Evolutionary conservation across 2,329 filamentous ascomycete species (phyloP).

Genomic region (Exophiala sp.): DNA sequence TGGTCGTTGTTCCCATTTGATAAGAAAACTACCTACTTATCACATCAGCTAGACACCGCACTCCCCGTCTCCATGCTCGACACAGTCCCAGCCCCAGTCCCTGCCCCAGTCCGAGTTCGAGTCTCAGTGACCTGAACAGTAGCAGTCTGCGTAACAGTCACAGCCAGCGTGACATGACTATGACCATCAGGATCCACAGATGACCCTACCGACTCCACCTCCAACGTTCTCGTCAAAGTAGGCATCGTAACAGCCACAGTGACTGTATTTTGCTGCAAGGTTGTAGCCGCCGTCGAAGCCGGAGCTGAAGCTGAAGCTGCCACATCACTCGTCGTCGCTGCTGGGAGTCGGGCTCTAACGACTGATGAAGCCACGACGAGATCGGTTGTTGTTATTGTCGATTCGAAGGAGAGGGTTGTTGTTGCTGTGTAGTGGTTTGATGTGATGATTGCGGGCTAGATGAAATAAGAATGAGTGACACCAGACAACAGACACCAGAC

Average conservation of each 20-base stretch:
- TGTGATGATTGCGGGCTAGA: constrained; percentile 11
- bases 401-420: constrained; percentile 13
- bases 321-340: not conserved
- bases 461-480: not conserved
- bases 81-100: too few relatives aligned
- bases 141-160: constrained; percentile 9
- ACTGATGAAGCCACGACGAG: constrained; percentile 9
- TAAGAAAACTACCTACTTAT: too few relatives aligned
- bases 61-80: too few relatives aligned
- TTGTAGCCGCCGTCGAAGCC: not conserved
- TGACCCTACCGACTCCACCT: constrained; percentile 8
- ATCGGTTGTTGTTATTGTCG: constrained; percentile 9
- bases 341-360: constrained; percentile 3
- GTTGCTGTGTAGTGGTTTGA: constrained; percentile 8
- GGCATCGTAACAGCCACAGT: constrained; percentile 16
- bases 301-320: not conserved
- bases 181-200: too few relatives aligned
- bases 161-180: constrained; percentile 6
- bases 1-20: too few relatives aligned
- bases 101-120: constrained; percentile 1
- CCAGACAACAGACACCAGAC: too few relatives aligned
- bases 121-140: constrained; percentile 11
- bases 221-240: constrained; percentile 10
- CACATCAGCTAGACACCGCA: too few relatives aligned
- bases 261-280: constrained; percentile 5